Base-by-base conservation (phyloP, 345 rosid species). In the Hibiscus syriacus region DNA sequence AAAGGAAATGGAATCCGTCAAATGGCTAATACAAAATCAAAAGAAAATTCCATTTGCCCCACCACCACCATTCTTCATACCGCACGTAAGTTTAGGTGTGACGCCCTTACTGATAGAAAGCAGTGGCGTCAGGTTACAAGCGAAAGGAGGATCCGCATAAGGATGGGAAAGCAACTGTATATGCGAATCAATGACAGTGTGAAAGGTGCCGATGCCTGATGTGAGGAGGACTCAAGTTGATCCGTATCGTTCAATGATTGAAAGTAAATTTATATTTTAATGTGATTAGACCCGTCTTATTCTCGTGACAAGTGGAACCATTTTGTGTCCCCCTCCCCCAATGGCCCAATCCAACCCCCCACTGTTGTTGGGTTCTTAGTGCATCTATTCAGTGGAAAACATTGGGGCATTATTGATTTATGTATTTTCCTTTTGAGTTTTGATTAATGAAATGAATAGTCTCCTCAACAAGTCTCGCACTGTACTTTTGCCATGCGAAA, bases 41-140 rank as follows among this genome's bases (percentile, higher is more conserved):
- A 45, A 48, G 39, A 41, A 61, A 45, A 43, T 64, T 45, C 67
- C 67, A 64, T 45, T 16, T 64, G 20, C 32, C 55, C 23, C 50
- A 43, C 67, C 19, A 20, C 54, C 49, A 4, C 16, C 22, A 1
- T 12, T 4, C n/a, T 64, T 25, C 30, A 16, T 16, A 26, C 22
- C 10, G 30, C 53, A 11, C n/a, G n/a, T 30, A 53, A 53, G 25
- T 61, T 38, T 43, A 19, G 55, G 55, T 29, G 39, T 64, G 55
- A 64, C 23, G 55, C 55, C 29, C 48, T n/a, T 46, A 43, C 67
- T 8, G 29, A 25, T 63, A 7, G 30, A 45, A 12, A 26, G 50
- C n/a, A 34, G 16, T 61, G 43, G 53, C 67, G 19, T 63, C 53
- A 63, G 32, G 2, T 39, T 39, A 29, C 34, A 41, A 63, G 45